These are phyloP conservation scores for Kodamaea sagamina DNA, from an alignment of 805 yeast species.

Conservation along the genomic window DNA sequence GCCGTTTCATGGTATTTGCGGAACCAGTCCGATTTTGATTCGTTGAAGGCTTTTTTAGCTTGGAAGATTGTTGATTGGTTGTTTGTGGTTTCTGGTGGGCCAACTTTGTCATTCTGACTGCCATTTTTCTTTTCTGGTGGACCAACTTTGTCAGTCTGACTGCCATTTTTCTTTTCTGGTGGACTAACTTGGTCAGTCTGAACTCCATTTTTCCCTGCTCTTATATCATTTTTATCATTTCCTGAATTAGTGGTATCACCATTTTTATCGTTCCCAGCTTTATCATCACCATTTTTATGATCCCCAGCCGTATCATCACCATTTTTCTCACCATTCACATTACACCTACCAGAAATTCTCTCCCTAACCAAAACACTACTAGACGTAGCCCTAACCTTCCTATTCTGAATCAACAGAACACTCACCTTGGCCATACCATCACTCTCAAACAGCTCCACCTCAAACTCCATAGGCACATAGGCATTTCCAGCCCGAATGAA, in stretches of 20 bases:
- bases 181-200: background rate
- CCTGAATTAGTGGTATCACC: background rate
- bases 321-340: too few species aligned
- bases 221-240: background rate
- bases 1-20: conserved; percentile 7
- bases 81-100: too few species aligned
- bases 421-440: conserved; percentile 56
- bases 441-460: conserved; percentile 53
- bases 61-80: background rate
- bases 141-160: background rate
- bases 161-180: too few species aligned
- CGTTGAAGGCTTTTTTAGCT: background rate
- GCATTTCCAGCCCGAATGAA: conserved; percentile 59
- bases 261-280: too few species aligned
- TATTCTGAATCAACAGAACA: conserved; percentile 57
- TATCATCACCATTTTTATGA: too few species aligned
- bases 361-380: conserved; percentile 43
- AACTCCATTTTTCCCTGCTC: too few species aligned
- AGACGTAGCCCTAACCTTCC: conserved; percentile 51
- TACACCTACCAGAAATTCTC: too few species aligned
- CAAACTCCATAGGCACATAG: conserved; percentile 48
- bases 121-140: too few species aligned
- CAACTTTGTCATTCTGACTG: background rate
- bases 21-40: conserved; percentile 6
- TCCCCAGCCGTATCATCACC: too few species aligned